A percentile compares a stretch with the other conserved stretches of the same genome.
Evolutionary conservation across 208 protist species (phyloP).

Genomic region (Trypanosoma theileri): DNA sequence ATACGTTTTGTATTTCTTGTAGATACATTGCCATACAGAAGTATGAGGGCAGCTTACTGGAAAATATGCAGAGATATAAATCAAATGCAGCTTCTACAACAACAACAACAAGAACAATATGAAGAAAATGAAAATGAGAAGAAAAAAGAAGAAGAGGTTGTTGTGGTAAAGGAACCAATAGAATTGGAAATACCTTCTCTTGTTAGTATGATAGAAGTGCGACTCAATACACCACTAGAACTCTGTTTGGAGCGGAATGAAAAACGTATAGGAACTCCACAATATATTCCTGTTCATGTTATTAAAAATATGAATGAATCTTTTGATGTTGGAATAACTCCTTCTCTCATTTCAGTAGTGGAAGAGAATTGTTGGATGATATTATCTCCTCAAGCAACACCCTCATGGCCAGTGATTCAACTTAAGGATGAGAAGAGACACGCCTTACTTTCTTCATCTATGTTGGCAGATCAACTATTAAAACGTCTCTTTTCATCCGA

Average conservation of each 20-base stretch:
- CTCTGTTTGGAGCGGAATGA: constrained; percentile 59
- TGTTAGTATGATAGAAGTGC: constrained; percentile 49
- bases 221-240: constrained; percentile 40
- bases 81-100: not conserved
- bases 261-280: constrained; percentile 6
- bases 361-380: constrained; percentile 24
- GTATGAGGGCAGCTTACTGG: constrained; percentile 78
- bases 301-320: constrained; percentile 52
- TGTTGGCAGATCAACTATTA: constrained; percentile 13
- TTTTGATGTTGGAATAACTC: constrained; percentile 38
- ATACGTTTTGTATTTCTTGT: constrained; percentile 63
- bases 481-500: constrained; percentile 7
- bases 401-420: constrained; percentile 24
- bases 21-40: constrained; percentile 79
- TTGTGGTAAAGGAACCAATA: no score
- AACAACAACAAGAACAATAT: no score
- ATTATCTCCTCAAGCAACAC: constrained; percentile 2
- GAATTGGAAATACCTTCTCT: not conserved
- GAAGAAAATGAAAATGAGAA: not conserved
- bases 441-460: not conserved
- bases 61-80: constrained; percentile 42
- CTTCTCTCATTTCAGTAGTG: not conserved
- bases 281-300: constrained; percentile 44
- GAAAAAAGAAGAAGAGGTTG: not conserved
- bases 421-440: constrained; percentile 2